Evolutionary conservation across 2,329 filamentous ascomycete species (phyloP).

Genomic region (Microdochium bolleyi): DNA sequence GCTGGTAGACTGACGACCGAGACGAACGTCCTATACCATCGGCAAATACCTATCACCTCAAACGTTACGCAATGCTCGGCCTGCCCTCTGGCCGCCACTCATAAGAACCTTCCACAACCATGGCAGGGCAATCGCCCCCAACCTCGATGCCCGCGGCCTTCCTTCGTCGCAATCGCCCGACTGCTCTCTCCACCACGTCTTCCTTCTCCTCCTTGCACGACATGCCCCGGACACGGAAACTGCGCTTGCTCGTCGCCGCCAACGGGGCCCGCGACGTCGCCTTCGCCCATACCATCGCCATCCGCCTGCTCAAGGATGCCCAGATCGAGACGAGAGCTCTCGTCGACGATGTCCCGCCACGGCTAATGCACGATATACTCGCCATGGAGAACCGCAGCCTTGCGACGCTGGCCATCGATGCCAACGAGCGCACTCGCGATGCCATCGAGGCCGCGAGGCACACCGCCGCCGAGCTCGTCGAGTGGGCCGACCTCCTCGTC

Average conservation of each 20-base stretch:
- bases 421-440: conserved; percentile 23
- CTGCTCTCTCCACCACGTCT: conserved; percentile 8
- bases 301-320: conserved; percentile 57
- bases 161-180: background rate
- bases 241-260: conserved; percentile 57
- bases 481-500: conserved; percentile 83
- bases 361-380: conserved; percentile 55
- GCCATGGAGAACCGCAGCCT: conserved; percentile 48
- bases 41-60: background rate
- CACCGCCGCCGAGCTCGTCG: conserved; percentile 60
- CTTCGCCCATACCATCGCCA: conserved; percentile 57
- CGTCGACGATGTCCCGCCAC: conserved; percentile 56
- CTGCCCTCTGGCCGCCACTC: background rate
- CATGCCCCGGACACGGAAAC: conserved; percentile 32
- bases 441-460: conserved; percentile 44
- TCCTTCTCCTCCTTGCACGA: conserved; percentile 26
- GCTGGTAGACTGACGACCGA: too few relatives aligned
- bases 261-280: conserved; percentile 58
- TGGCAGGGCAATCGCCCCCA: background rate
- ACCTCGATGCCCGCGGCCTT: background rate
- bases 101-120: background rate
- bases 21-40: too few relatives aligned
- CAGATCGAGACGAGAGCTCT: conserved; percentile 55
- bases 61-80: background rate
- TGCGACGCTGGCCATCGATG: conserved; percentile 21